Evolutionary conservation across 768 basidiomycete genomes (phyloP), one percentile per base, ranked within the genome.

Genomic region (button mushroom (Agaricus bisporus)): DNA sequence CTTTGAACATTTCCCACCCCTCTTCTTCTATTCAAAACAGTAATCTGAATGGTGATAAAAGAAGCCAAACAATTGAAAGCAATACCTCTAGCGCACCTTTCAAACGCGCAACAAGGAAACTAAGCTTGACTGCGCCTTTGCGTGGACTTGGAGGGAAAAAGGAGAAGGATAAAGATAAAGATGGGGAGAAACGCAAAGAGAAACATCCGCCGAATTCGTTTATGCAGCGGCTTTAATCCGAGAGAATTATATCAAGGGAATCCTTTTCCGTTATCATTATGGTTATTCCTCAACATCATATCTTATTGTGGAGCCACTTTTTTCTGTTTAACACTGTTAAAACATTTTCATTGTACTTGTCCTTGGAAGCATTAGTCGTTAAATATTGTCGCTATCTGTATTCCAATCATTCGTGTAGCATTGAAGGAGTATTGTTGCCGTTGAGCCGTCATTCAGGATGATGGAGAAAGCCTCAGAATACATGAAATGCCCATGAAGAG

Each of bases 91-190:
- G 41, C 53, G 61, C 11, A 60, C 61, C n/a, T 56, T 69, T 53
- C 78, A 70, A 61, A 69, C 70, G 53, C 39, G 71, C 80, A 55
- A 76, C 71, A 61, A 73, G 86, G 51, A 89, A 90, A 70, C 66
- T 90, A 67, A 90, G 88, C 64, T 64, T 89, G 53, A 77, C 77
- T 20, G 74, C 78, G 47, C 80, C 83, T 46, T 80, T 81, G 46
- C 78, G 88, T 57, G 75, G 74, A 63, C 78, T 74, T 70, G 76
- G 74, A 65, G 32, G 32, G 7, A 78, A 68, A 67, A 75, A 70
- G 60, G 80, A 84, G 50, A 81, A 77, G 64, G 79, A 83, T 32
- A 75, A 73, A 62, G 70, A 73, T 20, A 74, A 70, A 59, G 73
- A 74, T 20, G 70, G 66, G 56, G 72, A 71, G 32, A 49, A 54